Percentiles rank a stretch among this genome's conserved stretches.
Conservation (phyloP, 139 green algal species). For the Protoeuglena noctilucae region DNA sequence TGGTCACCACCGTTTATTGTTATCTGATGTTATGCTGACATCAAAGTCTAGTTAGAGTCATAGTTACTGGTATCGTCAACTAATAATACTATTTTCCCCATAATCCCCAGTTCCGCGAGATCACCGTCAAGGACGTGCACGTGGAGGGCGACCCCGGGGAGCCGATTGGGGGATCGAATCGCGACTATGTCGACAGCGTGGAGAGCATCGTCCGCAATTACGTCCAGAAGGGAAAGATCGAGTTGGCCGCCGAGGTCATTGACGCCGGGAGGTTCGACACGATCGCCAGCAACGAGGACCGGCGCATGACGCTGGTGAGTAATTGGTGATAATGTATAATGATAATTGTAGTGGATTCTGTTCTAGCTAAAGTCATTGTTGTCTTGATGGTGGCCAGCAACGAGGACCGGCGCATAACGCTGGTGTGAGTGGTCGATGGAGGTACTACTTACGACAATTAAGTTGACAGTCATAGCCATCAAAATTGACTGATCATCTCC, state of each 20-base stretch:
- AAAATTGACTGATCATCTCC: neutral
- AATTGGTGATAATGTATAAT: neutral
- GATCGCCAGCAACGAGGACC: conserved; percentile 78
- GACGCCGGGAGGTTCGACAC: conserved; percentile 85
- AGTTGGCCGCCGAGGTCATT: conserved; percentile 96
- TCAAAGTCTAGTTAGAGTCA: no score
- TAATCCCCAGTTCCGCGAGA: no score
- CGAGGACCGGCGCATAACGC: conserved; percentile 64
- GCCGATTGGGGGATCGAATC: no score
- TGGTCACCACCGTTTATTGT: no score
- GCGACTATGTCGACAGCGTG: conserved; percentile 77
- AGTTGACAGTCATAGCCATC: neutral
- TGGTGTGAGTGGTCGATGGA: conserved; percentile 28
- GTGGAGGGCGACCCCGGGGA: conserved; percentile 1
- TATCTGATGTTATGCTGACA: no score
- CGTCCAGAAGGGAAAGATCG: conserved; percentile 95
- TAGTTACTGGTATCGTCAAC: no score
- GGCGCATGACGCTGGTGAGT: conserved; percentile 56
- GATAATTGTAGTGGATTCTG: neutral
- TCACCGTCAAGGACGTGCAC: no score
- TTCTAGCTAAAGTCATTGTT: neutral
- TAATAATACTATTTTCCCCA: no score
- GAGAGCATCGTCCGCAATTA: conserved; percentile 87
- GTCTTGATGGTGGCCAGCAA: conserved; percentile 83
- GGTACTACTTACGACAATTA: neutral